These are phyloP conservation scores for Hypoxylon sp. DNA, from an alignment of 2,329 filamentous ascomycete species.

Conservation along the genomic window DNA sequence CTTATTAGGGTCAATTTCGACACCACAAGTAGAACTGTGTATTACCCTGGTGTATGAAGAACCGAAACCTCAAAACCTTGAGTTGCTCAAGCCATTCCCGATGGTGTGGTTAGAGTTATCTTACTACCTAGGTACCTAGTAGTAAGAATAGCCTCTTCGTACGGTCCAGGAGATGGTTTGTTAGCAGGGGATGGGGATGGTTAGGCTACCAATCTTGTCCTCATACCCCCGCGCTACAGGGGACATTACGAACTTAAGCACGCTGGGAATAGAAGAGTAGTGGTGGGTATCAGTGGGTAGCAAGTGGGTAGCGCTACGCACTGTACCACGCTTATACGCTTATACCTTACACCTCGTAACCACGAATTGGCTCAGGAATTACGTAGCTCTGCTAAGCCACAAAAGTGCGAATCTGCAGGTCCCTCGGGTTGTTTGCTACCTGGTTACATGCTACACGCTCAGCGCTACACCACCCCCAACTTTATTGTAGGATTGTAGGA, in stretches of 20 bases:
- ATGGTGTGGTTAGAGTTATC: slow-evolving; percentile 20
- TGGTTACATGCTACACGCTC: too few relatives aligned
- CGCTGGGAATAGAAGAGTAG: not conserved
- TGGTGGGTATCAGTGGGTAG: too few relatives aligned
- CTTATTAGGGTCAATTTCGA: not conserved
- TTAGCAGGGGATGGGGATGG: slow-evolving; percentile 6
- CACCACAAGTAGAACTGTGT: not conserved
- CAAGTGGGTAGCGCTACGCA: too few relatives aligned
- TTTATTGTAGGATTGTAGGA: not conserved
- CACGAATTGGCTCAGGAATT: slow-evolving; percentile 26
- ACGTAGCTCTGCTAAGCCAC: slow-evolving; percentile 41
- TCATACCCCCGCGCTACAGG: slow-evolving; percentile 19
- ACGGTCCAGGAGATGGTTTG: slow-evolving; percentile 23
- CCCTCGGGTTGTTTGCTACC: slow-evolving; percentile 18
- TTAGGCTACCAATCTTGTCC: slow-evolving; percentile 32
- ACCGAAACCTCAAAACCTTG: not conserved
- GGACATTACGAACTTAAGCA: not conserved
- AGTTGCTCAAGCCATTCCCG: slow-evolving; percentile 14
- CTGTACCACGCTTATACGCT: slow-evolving; percentile 11
- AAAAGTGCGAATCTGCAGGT: slow-evolving; percentile 22
- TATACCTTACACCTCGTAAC: not conserved
- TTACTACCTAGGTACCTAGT: too few relatives aligned
- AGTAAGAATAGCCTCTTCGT: slow-evolving; percentile 15
- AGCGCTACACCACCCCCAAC: slow-evolving; percentile 4
- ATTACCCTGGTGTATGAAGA: not conserved